Evolutionary conservation across 2,329 filamentous ascomycete species (phyloP).

Genomic region (Pyrenophora teres): DNA sequence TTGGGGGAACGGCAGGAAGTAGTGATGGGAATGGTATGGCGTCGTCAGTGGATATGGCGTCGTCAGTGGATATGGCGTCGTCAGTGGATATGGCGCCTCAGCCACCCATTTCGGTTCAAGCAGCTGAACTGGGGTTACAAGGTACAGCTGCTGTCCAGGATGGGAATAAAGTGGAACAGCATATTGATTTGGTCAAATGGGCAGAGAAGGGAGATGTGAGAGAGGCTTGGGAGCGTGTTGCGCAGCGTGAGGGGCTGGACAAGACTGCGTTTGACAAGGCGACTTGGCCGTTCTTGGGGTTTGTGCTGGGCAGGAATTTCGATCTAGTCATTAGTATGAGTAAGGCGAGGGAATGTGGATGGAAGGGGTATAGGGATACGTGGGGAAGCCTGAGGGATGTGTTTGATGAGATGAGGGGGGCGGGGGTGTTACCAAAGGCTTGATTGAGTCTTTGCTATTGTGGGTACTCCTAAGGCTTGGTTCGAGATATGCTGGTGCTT

Average conservation of each 20-base stretch:
- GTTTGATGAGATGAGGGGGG: constrained; percentile 45
- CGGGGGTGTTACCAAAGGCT: constrained; percentile 19
- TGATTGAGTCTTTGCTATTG: background rate
- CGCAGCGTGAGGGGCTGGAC: constrained; percentile 44
- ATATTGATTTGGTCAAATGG: constrained; percentile 52
- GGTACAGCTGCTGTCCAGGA: constrained; percentile 7
- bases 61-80: too few species aligned
- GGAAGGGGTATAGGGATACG: constrained; percentile 46
- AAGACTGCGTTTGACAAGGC: constrained; percentile 50
- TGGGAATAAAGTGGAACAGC: constrained; percentile 43
- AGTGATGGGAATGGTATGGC: too few species aligned
- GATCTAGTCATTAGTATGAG: constrained; percentile 52
- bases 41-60: background rate
- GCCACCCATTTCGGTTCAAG: constrained; percentile 25
- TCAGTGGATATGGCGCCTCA: background rate
- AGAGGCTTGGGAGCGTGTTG: constrained; percentile 47
- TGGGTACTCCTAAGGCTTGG: too few species aligned
- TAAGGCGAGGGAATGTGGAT: constrained; percentile 54
- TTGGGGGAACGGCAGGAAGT: background rate
- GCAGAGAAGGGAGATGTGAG: constrained; percentile 46
- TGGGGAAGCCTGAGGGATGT: constrained; percentile 48
- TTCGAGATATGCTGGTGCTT: too few species aligned
- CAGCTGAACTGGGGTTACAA: constrained; percentile 12
- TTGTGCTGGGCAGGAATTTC: constrained; percentile 52
- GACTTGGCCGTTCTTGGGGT: constrained; percentile 53